Evolutionary conservation across 768 basidiomycete species (phyloP).

Genomic region (Boletus coccyginus): DNA sequence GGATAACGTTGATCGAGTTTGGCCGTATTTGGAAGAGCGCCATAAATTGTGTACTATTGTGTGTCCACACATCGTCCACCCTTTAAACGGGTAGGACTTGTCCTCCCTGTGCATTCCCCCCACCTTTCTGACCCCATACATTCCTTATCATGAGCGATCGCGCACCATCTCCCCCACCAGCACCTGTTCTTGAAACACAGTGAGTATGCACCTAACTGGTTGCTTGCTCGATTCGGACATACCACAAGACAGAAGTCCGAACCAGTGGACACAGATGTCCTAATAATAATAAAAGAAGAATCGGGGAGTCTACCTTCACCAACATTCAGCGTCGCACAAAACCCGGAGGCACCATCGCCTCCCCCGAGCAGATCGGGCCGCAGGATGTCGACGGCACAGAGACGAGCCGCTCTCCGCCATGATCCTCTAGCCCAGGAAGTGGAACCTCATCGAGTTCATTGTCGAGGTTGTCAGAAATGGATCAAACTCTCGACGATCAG

Average conservation of each 20-base stretch:
- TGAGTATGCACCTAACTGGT: conserved; percentile 5
- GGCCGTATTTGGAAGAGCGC: conserved; percentile 21
- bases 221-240: conserved; percentile 2
- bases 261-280: not conserved
- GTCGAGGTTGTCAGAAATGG: conserved; percentile 64
- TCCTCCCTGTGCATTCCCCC: conserved; percentile 6
- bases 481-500: conserved; percentile 43
- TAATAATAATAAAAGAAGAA: conserved; percentile 19
- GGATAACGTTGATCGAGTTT: conserved; percentile 17
- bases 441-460: conserved; percentile 51
- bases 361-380: conserved; percentile 21
- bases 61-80: conserved; percentile 1
- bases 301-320: conserved; percentile 3
- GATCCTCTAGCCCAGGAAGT: conserved; percentile 53
- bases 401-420: conserved; percentile 49
- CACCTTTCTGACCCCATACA: conserved; percentile 5
- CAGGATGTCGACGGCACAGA: conserved; percentile 36
- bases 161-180: not conserved
- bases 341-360: not conserved
- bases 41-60: not conserved
- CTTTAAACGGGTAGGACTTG: conserved; percentile 7
- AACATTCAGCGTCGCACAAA: not conserved
- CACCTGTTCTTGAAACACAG: conserved; percentile 5
- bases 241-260: conserved; percentile 14
- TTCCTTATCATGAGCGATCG: conserved; percentile 33